phyloP scores from a whole-genome alignment of 1,284 basidiomycete species.

The Pseudomicrostroma phylloplanum region DNA sequence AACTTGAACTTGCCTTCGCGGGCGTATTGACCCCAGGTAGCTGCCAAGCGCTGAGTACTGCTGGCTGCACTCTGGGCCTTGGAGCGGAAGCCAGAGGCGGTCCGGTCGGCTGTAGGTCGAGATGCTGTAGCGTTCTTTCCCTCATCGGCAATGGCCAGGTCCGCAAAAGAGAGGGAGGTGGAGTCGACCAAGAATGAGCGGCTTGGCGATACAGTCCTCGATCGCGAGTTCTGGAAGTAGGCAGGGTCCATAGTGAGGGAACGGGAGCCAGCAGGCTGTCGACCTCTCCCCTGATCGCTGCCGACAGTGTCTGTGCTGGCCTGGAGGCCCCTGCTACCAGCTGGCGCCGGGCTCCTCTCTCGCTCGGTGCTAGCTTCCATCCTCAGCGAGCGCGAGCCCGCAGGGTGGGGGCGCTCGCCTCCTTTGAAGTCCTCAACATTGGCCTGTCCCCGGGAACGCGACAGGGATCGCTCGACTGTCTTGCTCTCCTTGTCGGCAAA shows the following conservation, averaged over 20 bases:
- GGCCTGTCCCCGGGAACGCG: conserved; percentile 10
- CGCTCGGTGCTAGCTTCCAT: neutral
- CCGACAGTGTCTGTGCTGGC: conserved; percentile 20
- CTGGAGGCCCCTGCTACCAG: conserved; percentile 24
- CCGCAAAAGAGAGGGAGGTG: conserved; percentile 13
- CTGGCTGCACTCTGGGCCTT: neutral
- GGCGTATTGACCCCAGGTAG: conserved; percentile 69
- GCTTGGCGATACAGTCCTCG: conserved; percentile 34
- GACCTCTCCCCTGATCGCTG: conserved; percentile 29
- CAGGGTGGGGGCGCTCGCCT: neutral
- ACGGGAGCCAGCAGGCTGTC: conserved; percentile 23
- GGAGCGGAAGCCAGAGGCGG: conserved; percentile 4
- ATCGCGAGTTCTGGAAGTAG: conserved; percentile 34
- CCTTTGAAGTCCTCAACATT: neutral
- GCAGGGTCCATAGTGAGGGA: conserved; percentile 38
- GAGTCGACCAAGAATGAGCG: conserved; percentile 40
- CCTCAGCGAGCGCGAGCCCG: neutral
- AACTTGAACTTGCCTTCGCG: conserved; percentile 67
- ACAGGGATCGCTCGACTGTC: conserved; percentile 18
- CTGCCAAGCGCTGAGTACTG: conserved; percentile 54
- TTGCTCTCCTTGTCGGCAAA: conserved; percentile 51
- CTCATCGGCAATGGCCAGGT: conserved; percentile 21
- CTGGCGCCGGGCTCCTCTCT: conserved; percentile 13
- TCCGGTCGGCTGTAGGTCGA: neutral
- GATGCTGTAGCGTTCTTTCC: conserved; percentile 14